These are phyloP conservation scores for Trichoderma gamsii DNA, from an alignment of 495 filamentous ascomycete genomes.

Conservation along the genomic window DNA sequence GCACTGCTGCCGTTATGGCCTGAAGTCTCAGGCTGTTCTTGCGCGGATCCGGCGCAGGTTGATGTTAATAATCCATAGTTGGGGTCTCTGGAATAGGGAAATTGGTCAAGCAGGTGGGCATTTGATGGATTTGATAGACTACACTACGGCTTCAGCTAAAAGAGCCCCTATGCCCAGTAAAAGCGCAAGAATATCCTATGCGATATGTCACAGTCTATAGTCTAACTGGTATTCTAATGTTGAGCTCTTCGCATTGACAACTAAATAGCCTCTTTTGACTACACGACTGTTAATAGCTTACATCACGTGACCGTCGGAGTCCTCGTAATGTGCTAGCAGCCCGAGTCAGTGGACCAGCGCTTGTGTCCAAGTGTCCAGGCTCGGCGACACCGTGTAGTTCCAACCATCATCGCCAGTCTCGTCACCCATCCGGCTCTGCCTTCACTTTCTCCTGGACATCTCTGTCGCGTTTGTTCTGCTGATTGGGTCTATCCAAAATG, in stretches of 20 bases:
- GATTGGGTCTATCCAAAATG: slow-evolving; percentile 45
- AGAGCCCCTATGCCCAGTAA: no score
- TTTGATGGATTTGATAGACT: no score
- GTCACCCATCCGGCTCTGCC: slow-evolving; percentile 5
- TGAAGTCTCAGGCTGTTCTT: slow-evolving; percentile 15
- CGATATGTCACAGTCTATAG: no score
- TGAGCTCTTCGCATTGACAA: no score
- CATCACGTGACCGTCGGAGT: not conserved
- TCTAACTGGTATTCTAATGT: no score
- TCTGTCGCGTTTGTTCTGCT: not conserved
- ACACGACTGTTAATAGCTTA: not conserved
- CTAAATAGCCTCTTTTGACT: no score
- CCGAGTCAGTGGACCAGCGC: not conserved
- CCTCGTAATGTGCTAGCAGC: not conserved
- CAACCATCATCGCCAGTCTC: not conserved
- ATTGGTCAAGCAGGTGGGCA: not conserved
- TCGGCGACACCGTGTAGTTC: not conserved
- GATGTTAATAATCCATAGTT: not conserved
- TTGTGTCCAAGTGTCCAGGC: slow-evolving; percentile 8
- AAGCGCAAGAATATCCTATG: no score
- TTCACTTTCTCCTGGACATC: not conserved
- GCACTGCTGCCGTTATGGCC: slow-evolving; percentile 10
- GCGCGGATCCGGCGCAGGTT: not conserved
- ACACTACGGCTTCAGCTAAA: no score
- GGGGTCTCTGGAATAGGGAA: not conserved